phyloP scores from a whole-genome alignment of 2,329 filamentous ascomycete genomes.

The Colletotrichum sp. region DNA sequence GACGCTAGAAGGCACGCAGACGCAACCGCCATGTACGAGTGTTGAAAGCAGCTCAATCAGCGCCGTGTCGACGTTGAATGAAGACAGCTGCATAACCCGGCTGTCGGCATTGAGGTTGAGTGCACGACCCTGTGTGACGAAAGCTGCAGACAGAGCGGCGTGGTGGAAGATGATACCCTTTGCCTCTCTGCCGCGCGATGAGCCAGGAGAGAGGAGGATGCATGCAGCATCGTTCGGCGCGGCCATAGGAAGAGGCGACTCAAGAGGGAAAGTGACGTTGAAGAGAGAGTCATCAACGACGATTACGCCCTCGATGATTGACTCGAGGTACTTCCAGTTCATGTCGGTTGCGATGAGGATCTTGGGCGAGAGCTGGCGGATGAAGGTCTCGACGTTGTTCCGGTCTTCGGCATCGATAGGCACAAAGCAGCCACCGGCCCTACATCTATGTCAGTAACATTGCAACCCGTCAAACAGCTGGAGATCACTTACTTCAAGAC shows the following conservation, averaged over 20 bases:
- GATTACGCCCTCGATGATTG: slow-evolving; percentile 43
- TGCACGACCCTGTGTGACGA: slow-evolving; percentile 54
- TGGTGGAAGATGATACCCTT: slow-evolving; percentile 70
- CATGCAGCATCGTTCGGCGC: slow-evolving; percentile 59
- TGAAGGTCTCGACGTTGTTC: slow-evolving; percentile 44
- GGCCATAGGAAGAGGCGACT: slow-evolving; percentile 36
- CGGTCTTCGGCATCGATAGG: slow-evolving; percentile 52
- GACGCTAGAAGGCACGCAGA: slow-evolving; percentile 60
- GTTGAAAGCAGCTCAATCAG: slow-evolving; percentile 57
- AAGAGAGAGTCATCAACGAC: slow-evolving; percentile 48
- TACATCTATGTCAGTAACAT: slow-evolving; percentile 32
- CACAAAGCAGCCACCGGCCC: slow-evolving; percentile 55
- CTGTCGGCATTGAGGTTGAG: slow-evolving; percentile 55
- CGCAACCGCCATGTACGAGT: slow-evolving; percentile 60
- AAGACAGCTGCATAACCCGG: slow-evolving; percentile 61
- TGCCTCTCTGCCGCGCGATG: slow-evolving; percentile 52
- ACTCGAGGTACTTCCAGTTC: slow-evolving; percentile 42
- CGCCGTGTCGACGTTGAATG: slow-evolving; percentile 58
- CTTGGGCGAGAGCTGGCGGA: slow-evolving; percentile 47
- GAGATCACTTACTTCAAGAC: slow-evolving; percentile 66
- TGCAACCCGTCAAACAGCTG: rapidly evolving
- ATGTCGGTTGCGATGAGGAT: slow-evolving; percentile 51
- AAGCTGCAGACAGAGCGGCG: slow-evolving; percentile 58
- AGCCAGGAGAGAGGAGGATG: slow-evolving; percentile 64
- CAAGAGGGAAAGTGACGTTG: slow-evolving; percentile 14